A percentile compares a stretch with the other conserved stretches of the same genome.
phyloP scores from a whole-genome alignment of 2,329 filamentous ascomycete genomes.

The Tolypocladium amazonense region DNA sequence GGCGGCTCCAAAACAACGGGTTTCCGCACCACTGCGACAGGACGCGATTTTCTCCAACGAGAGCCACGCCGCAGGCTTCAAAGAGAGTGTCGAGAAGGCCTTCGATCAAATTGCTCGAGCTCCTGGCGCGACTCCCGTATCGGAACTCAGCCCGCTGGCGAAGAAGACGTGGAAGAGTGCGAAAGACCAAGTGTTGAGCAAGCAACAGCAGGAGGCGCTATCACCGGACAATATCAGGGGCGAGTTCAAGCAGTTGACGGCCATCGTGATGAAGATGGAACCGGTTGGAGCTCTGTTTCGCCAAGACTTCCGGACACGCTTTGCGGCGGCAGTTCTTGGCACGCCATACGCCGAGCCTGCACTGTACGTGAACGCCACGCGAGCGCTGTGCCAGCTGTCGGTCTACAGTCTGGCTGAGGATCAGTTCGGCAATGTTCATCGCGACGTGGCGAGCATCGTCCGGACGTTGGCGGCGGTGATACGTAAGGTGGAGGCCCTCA shows the following conservation, averaged over 20 bases:
- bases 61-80: slow-evolving; percentile 24
- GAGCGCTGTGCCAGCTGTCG: slow-evolving; percentile 57
- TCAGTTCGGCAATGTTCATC: slow-evolving; percentile 74
- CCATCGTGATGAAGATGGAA: slow-evolving; percentile 33
- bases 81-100: slow-evolving; percentile 33
- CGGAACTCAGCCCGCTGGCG: slow-evolving; percentile 38
- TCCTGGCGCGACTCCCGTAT: slow-evolving; percentile 36
- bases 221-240: slow-evolving; percentile 37
- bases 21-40: slow-evolving; percentile 29
- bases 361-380: slow-evolving; percentile 61
- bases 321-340: slow-evolving; percentile 61
- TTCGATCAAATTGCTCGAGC: slow-evolving; percentile 32
- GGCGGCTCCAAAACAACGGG: slow-evolving; percentile 20
- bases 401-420: slow-evolving; percentile 71
- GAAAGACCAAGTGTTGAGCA: slow-evolving; percentile 35
- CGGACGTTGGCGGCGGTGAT: slow-evolving; percentile 61
- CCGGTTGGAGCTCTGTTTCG: slow-evolving; percentile 59
- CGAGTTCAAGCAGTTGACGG: slow-evolving; percentile 35
- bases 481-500: slow-evolving; percentile 58
- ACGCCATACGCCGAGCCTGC: slow-evolving; percentile 59
- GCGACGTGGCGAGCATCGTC: slow-evolving; percentile 66
- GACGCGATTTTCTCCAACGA: slow-evolving; percentile 34
- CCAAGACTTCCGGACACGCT: slow-evolving; percentile 53
- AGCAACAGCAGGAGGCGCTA: slow-evolving; percentile 44
- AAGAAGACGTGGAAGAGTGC: slow-evolving; percentile 38